Evolutionary conservation across 2,329 filamentous ascomycete genomes (phyloP).

Genomic region (Furcasterigmium furcatum): DNA sequence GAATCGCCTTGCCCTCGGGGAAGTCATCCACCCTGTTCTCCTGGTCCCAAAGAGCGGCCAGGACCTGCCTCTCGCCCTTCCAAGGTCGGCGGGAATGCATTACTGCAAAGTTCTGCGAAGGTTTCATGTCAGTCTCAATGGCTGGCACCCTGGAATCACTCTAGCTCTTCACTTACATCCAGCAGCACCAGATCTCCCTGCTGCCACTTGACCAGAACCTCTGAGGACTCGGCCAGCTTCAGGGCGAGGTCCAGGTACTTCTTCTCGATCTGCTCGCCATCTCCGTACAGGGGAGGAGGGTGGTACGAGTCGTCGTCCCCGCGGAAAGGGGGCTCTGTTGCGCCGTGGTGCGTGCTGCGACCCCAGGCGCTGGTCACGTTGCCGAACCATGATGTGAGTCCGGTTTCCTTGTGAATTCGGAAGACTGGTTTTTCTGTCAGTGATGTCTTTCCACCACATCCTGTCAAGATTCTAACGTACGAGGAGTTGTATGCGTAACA

Average conservation of each 20-base stretch:
- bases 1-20: constrained; percentile 14
- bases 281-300: constrained; percentile 24
- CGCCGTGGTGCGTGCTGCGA: constrained; percentile 25
- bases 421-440: constrained; percentile 14
- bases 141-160: too few relatives aligned
- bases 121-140: not conserved
- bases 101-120: constrained; percentile 26
- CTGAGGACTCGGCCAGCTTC: constrained; percentile 18
- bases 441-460: not conserved
- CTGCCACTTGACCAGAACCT: constrained; percentile 22
- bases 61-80: constrained; percentile 23
- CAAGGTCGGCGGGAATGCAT: constrained; percentile 26
- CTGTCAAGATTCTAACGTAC: constrained; percentile 13
- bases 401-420: constrained; percentile 20
- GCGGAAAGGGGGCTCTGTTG: constrained; percentile 23
- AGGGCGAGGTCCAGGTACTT: constrained; percentile 23
- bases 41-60: constrained; percentile 27
- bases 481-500: constrained; percentile 25
- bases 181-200: constrained; percentile 24
- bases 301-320: constrained; percentile 29
- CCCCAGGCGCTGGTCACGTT: constrained; percentile 31
- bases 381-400: constrained; percentile 24
- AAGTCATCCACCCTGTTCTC: constrained; percentile 19
- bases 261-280: constrained; percentile 22
- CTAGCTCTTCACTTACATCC: constrained; percentile 24